Conservation (phyloP, 2,329 filamentous ascomycete species). For the Alternaria angustiovoidea region DNA sequence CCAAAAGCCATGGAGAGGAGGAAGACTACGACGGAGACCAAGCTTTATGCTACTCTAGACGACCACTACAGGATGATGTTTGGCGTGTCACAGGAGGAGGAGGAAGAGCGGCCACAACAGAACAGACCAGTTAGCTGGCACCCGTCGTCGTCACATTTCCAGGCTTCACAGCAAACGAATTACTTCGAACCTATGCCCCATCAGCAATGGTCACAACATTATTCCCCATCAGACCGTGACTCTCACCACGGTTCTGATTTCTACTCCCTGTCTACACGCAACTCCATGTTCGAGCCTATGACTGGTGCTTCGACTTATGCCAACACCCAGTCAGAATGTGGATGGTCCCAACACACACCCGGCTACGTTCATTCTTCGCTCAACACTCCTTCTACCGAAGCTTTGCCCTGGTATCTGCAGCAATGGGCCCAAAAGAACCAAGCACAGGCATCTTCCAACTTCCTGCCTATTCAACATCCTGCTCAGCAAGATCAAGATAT, state of each 20-base stretch:
- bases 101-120: constrained; percentile 36
- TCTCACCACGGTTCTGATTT: constrained; percentile 45
- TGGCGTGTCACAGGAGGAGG: constrained; percentile 43
- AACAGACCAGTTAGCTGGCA: constrained; percentile 77
- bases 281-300: constrained; percentile 39
- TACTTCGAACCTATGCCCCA: constrained; percentile 34
- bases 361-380: constrained; percentile 39
- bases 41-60: constrained; percentile 51
- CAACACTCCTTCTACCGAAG: constrained; percentile 43
- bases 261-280: constrained; percentile 47
- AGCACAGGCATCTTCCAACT: constrained; percentile 51
- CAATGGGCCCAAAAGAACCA: constrained; percentile 50
- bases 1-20: constrained; percentile 47
- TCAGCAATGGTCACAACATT: constrained; percentile 40
- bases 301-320: constrained; percentile 24
- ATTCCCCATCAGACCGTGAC: constrained; percentile 33
- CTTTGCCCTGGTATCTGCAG: constrained; percentile 49
- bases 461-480: constrained; percentile 60
- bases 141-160: constrained; percentile 64
- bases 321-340: constrained; percentile 30
- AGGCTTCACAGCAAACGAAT: constrained; percentile 28
- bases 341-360: constrained; percentile 39
- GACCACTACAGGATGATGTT: constrained; percentile 55
- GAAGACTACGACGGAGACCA: constrained; percentile 49
- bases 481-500: constrained; percentile 61